Evolutionary conservation across 1,139 yeast genomes (phyloP), one percentile per base, ranked within the genome.

Genomic region (Waltiozyma sp.): DNA sequence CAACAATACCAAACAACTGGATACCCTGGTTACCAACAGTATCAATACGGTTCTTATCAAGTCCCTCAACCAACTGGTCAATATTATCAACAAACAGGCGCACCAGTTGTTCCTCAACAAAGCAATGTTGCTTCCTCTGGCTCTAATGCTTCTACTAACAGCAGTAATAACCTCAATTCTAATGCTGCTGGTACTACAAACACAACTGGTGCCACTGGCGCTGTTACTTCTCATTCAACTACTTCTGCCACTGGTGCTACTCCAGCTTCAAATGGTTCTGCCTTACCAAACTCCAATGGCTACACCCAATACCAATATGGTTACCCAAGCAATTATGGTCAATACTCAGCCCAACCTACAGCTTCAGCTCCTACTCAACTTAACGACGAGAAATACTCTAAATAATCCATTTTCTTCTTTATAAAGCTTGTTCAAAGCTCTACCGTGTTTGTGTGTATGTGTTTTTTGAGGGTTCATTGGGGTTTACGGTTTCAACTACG

Each of bases 1-100:
- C 41, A 38, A 16, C 47, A 38, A 38, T 47, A 41, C 19, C 47
- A 42, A 24, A 45, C 44, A 18, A 45, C 41, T 15, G 50, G 39
- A 55, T 46, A 51, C 42, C 52, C 53, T 34, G 53, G 51, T 40
- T 54, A 54, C 40, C 54, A 52, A 24, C 56, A 50, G 41, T 51
- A 52, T 44, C 57, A 46, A 43, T 49, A 51, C 36, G 47, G 47
- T 14, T 49, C 34, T 15, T 31, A 31, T 23, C 37, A 35, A 35
- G 19, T 11, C 15, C 23, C 37, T 4, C 37, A 35, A 19, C 23
- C n/a, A 18, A 26, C 23, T 21, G 23, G 23, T 19, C 37, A 35
- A 19, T 35, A 35, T 23, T 31, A 31, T 14, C 34, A 31, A 31
- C 9, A 15, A 8, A 8, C 23, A 4, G 23, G 23, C 10, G 37